Base-by-base conservation (phyloP, 2,329 filamentous ascomycete species). In the Hymenoscyphus infarciens region DNA sequence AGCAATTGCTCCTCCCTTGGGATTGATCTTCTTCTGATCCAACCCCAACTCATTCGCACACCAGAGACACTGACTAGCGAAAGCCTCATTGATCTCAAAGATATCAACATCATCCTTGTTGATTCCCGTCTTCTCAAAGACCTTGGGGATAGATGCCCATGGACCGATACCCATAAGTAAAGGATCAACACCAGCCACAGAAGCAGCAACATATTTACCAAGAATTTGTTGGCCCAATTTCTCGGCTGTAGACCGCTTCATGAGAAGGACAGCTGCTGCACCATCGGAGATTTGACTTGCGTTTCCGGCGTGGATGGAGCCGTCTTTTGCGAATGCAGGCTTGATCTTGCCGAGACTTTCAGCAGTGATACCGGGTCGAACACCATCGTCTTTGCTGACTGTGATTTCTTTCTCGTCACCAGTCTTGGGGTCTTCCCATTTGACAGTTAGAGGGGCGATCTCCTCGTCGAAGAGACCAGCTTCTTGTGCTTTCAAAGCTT, bases 31-130 rank as follows among this genome's bases (percentile, higher is more conserved):
- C 68, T 91, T 88, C 65, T 82, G 75, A 60, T 92, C 90, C 31
- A 99, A 79, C 54, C 88, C 89, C 25, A 99, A 85, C 81, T 97
- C 88, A 73, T 95, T 91, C 67, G 91, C 86, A 77, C 92, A 97
- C 90, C 90, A 98, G 69, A 98, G 78, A 77, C 92, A 97, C 83
- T 98, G 94, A 67, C 87, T 91, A 35, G 95, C 95, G 77, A 99
- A 99, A 1, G 95, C 95, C 84, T 99, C 95, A 82, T 99, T 99
- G 83, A 99, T 97, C 85, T 99, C 95, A 74, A 86, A 98, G 74
- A 98, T 94, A 75, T 98, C 95, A 33, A 99, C 92, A 70, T 98
- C 94, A 62, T 96, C 89, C 77, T 88, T 91, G 75, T 81, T 82
- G 71, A 99, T 87, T 64, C 93, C 92, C 0, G 93, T 91, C 76